Evolutionary conservation across 495 filamentous ascomycete genomes (phyloP), one percentile per base, ranked within the genome.

Genomic region (Aspergillus kassunensis): DNA sequence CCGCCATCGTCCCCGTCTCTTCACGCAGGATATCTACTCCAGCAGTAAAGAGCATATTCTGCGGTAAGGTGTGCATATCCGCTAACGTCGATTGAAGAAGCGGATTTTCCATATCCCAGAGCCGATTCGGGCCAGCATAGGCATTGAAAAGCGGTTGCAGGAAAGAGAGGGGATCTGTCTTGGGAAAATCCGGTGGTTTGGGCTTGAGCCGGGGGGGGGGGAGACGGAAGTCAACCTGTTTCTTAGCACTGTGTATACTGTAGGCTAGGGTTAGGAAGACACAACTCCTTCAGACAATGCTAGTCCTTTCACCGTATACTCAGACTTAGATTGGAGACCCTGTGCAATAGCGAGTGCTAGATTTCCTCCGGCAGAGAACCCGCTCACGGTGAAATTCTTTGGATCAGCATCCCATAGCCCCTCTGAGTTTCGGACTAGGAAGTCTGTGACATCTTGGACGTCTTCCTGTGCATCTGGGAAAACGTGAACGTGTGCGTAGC

Each of bases 401-500:
- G 36, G 29, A 34, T 54, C 44, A 13, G 52, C 52, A 15, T 43
- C 25, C 18, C 35, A 40, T 6, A 49, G 25, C 37, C 39, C 27
- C 44, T 43, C 35, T 4, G 52, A 27, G 23, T 49, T 42, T 6
- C 15, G 19, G 5, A 36, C n/a, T 3, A 54, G 37, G 3, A 12
- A 54, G 12, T 42, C 35, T 7, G 51, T 35, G 2, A 48, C 43
- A 48, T 54, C 51, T 21, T 46, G 51, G 4, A 47, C 51, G 16
- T 54, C 42, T 34, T 54, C 41, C 19, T 54, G 51, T 1, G 51
- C 51, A 15, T 15, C 29, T 8, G 52, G 52, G 12, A 54, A 54
- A 13, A 13, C 18, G n/a, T 48, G 24, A 6, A 27, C n/a, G 1
- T 35, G 52, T 2, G 44, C 27, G 31, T 54, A 54, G 13, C 36